Conservation (phyloP, 2,329 filamentous ascomycete species). For the Calonectria hongkongensis region DNA sequence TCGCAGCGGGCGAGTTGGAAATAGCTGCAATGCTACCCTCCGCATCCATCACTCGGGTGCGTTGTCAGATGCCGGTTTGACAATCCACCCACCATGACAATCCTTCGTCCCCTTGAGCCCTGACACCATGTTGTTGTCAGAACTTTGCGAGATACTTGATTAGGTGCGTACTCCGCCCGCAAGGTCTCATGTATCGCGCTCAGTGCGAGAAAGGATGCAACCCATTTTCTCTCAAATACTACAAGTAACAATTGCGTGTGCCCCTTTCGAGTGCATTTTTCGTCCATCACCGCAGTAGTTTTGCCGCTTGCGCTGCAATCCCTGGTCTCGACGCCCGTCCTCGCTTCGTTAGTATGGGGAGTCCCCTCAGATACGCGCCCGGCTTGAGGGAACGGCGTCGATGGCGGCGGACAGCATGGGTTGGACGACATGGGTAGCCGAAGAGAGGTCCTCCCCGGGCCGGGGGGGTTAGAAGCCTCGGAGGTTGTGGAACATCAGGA, state of each 20-base stretch:
- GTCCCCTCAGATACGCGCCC: conserved; percentile 25
- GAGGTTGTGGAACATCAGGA: conserved; percentile 12
- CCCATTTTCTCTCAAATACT: background rate
- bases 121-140: conserved; percentile 11
- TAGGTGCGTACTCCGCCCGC: background rate
- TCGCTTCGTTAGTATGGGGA: conserved; percentile 9
- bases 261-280: conserved; percentile 25
- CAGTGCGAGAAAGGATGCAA: background rate
- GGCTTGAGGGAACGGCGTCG: conserved; percentile 25
- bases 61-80: conserved; percentile 18
- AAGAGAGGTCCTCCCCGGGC: conserved; percentile 23
- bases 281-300: background rate
- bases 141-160: conserved; percentile 17
- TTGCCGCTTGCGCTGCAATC: conserved; percentile 19
- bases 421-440: conserved; percentile 20
- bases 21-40: conserved; percentile 19
- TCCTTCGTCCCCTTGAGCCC: conserved; percentile 21
- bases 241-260: background rate
- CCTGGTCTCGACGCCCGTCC: conserved; percentile 27
- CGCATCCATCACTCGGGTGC: conserved; percentile 3
- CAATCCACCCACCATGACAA: conserved; percentile 28
- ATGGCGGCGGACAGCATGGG: conserved; percentile 17
- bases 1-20: conserved; percentile 5
- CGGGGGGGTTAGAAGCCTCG: background rate
- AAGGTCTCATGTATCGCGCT: background rate